Base-by-base conservation (phyloP, 352 stramenopile species). In the Phytophthora citrophthora region DNA sequence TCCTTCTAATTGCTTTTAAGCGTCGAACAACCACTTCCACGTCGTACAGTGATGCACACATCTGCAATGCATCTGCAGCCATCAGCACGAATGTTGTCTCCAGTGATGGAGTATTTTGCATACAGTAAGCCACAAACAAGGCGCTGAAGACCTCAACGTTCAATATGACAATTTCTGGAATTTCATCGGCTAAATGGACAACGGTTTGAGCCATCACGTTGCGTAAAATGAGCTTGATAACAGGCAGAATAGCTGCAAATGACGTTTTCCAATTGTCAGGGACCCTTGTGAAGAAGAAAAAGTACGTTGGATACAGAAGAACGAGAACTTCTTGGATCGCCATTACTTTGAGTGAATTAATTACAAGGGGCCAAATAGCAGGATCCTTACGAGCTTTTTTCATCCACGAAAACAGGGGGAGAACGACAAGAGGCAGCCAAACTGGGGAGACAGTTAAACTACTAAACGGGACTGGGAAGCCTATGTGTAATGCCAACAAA, bases 31-130 rank as follows among this genome's bases (percentile, higher is more conserved):
- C 41, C 5, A 40, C 6, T 13, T 58, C 51, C 12, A 58, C 41
- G 24, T 48, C 51, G 38, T 49, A 47, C 7, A 58, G 8, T 8
- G 51, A 58, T n/a, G 41, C 51, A 48, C 51, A 20, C 51, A 26
- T 40, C 18, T 48, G 38, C 29, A 58, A 10, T 1, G n/a, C 20
- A 26, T 58, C 40, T 20, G 23, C 43, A 26, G 32, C 27, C 40
- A 53, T 52, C 10, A 46, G 27, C 7, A 45, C 45, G 26, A 36
- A 27, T 6, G 41, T 48, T 20, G 20, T 20, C 20, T 20, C 20
- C 20, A 20, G 20, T 20, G 20, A 20, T 20, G 20, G 20, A 20
- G 41, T 31, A 20, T 48, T 31, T 24, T 48, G 41, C 41, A 48
- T 48, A 24, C 41, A 48, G 32, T 48, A 48, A 16, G 41, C 20